Conservation (phyloP, 2,329 filamentous ascomycete genomes). For the Cytospora mali region DNA sequence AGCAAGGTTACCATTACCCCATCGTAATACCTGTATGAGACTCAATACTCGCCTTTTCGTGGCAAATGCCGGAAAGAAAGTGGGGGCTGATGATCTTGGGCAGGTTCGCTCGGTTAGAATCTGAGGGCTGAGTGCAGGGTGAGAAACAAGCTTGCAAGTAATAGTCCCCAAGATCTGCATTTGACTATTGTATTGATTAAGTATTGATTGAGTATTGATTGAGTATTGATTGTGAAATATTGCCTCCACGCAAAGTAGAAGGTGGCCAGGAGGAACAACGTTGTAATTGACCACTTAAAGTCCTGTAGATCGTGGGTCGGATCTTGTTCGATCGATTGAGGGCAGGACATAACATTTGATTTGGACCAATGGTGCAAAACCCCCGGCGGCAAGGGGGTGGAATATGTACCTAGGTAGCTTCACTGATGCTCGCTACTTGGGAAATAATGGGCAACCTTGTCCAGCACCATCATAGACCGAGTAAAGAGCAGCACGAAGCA, state of each 20-base stretch:
- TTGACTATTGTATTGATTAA: not conserved
- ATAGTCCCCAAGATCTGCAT: not conserved
- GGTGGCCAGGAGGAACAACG: not conserved
- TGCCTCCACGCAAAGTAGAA: not conserved
- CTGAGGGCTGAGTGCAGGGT: not conserved
- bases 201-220: too few species aligned
- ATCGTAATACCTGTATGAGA: not conserved
- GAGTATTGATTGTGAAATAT: too few species aligned
- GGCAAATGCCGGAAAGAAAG: not conserved
- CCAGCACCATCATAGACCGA: not conserved
- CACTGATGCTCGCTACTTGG: not conserved
- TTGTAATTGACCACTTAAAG: not conserved
- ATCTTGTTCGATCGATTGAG: not conserved
- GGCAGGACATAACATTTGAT: too few species aligned
- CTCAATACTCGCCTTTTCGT: not conserved
- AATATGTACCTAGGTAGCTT: too few species aligned
- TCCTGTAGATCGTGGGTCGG: not conserved
- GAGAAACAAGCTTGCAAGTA: not conserved
- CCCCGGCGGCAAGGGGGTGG: not conserved
- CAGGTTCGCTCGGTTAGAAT: not conserved
- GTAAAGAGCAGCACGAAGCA: not conserved
- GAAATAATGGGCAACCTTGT: not conserved
- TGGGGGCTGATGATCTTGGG: not conserved
- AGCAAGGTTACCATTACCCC: constrained; percentile 5
- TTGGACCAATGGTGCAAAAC: not conserved